These are phyloP conservation scores for Colletotrichum trifolii DNA, from an alignment of 2,329 filamentous ascomycete genomes.

Conservation along the genomic window DNA sequence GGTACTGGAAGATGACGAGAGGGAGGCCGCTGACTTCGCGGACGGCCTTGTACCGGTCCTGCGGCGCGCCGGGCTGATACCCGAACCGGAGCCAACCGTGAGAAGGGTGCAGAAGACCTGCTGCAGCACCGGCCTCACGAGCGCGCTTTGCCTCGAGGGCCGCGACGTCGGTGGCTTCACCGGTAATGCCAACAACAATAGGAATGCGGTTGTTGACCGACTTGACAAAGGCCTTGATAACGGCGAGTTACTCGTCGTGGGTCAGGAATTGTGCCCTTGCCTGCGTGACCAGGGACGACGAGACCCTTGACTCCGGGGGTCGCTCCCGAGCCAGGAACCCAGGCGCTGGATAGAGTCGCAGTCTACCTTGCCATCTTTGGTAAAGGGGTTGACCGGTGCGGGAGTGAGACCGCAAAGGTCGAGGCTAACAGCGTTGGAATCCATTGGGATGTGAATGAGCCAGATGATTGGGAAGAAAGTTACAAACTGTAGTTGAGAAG, in stretches of 20 bases:
- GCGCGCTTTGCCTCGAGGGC: slow-evolving; percentile 62
- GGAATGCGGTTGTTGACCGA: slow-evolving; percentile 61
- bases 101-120: slow-evolving; percentile 63
- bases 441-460: slow-evolving; percentile 38
- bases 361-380: slow-evolving; percentile 58
- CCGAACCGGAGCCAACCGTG: slow-evolving; percentile 67
- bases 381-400: slow-evolving; percentile 64
- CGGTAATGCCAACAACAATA: slow-evolving; percentile 64
- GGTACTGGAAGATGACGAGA: slow-evolving; percentile 65
- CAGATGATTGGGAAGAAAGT: neutral
- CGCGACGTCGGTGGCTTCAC: slow-evolving; percentile 63
- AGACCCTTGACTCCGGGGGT: slow-evolving; percentile 63
- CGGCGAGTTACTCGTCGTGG: slow-evolving; percentile 57
- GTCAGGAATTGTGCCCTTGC: slow-evolving; percentile 65
- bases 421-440: slow-evolving; percentile 42
- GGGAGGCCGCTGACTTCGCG: too few species aligned
- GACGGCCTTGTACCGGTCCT: slow-evolving; percentile 63
- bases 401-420: slow-evolving; percentile 62
- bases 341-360: slow-evolving; percentile 63
- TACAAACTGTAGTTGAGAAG: neutral
- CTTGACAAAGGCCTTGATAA: slow-evolving; percentile 64
- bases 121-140: slow-evolving; percentile 60
- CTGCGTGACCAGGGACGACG: slow-evolving; percentile 65
- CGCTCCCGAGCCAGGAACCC: slow-evolving; percentile 63
- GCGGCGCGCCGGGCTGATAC: slow-evolving; percentile 62